A percentile compares a stretch with the other conserved stretches of the same genome.
Evolutionary conservation across 305 asterid species (phyloP).

Genomic region (Rubia tinctorum): DNA sequence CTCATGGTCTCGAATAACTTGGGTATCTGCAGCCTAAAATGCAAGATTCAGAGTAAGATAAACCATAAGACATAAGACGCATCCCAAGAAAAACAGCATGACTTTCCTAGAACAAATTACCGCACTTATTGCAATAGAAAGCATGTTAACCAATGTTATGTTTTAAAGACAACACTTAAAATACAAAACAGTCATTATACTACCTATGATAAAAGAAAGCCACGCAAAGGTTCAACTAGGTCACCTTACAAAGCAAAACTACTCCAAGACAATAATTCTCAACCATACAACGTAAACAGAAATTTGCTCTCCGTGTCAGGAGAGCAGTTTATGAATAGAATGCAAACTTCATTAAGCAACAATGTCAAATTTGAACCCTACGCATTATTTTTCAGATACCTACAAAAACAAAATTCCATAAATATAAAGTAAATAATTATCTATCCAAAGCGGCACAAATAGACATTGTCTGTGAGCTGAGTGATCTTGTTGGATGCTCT

Average conservation of each 20-base stretch:
- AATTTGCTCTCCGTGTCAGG: neutral
- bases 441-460: constrained; percentile 92
- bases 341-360: neutral
- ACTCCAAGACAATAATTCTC: neutral
- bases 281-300: neutral
- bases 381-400: neutral
- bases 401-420: neutral
- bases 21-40: constrained; percentile 93
- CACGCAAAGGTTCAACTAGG: neutral
- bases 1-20: constrained; percentile 82
- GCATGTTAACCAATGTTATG: neutral
- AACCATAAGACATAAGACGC: neutral
- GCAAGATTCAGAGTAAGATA: neutral
- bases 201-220: too few species aligned
- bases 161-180: too few species aligned
- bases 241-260: neutral
- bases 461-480: constrained; percentile 81
- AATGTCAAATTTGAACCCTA: neutral
- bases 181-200: neutral
- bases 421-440: constrained; percentile 22
- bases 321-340: neutral
- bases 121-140: neutral
- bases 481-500: constrained; percentile 94
- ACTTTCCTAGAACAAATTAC: neutral
- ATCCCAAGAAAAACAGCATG: neutral